These are phyloP conservation scores for Lachnellula arida DNA, from an alignment of 2,329 filamentous ascomycete species.

Conservation along the genomic window DNA sequence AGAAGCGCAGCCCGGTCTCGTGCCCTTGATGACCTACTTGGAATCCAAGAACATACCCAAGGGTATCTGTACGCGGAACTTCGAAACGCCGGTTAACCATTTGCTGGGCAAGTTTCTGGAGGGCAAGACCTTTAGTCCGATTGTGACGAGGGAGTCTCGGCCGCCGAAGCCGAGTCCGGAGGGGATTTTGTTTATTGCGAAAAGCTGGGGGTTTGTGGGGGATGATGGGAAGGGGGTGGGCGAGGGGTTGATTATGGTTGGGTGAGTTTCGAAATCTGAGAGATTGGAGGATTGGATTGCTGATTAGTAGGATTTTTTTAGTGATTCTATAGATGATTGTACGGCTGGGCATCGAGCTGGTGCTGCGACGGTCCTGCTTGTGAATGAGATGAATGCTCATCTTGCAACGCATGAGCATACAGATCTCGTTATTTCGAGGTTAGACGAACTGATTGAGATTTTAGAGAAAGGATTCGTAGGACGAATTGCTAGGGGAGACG, in stretches of 20 bases:
- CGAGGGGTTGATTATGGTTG: constrained; percentile 36
- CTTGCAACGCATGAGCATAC: constrained; percentile 70
- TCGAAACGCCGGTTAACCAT: constrained; percentile 72
- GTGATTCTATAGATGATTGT: constrained; percentile 89
- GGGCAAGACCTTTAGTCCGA: constrained; percentile 64
- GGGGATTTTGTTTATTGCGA: constrained; percentile 81
- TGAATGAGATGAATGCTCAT: constrained; percentile 73
- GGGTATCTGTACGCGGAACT: constrained; percentile 92
- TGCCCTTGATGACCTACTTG: constrained; percentile 76
- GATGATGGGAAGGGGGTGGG: constrained; percentile 18
- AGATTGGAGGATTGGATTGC: constrained; percentile 16
- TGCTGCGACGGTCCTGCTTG: constrained; percentile 82
- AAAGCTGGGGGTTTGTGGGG: constrained; percentile 64
- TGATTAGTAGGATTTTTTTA: constrained; percentile 27
- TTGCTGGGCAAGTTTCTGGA: constrained; percentile 71
- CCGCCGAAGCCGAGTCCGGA: constrained; percentile 86
- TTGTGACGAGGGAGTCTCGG: constrained; percentile 76
- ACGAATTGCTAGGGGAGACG: constrained; percentile 17
- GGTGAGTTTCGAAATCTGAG: constrained; percentile 56
- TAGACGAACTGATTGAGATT: constrained; percentile 73
- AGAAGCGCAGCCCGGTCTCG: constrained; percentile 74
- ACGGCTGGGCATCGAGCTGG: constrained; percentile 78
- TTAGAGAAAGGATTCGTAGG: constrained; percentile 72
- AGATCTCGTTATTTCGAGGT: constrained; percentile 63
- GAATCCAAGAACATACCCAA: constrained; percentile 63